phyloP scores from a whole-genome alignment of 2,329 filamentous ascomycete genomes.

The Golovinomyces cichoracearum region DNA sequence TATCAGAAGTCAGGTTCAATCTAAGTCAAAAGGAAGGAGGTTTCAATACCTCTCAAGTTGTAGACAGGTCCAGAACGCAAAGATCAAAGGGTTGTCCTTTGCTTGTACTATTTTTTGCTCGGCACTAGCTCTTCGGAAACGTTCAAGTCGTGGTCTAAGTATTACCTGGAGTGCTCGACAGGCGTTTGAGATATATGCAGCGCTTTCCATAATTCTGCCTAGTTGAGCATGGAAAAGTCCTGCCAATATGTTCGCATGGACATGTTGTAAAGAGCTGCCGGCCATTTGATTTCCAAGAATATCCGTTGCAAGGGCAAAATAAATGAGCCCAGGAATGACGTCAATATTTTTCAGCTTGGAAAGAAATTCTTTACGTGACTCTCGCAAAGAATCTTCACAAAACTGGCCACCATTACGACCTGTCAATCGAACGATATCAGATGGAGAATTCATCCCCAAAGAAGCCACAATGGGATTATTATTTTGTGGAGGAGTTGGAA shows the following conservation, averaged over 20 bases:
- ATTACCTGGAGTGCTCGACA: conserved; percentile 40
- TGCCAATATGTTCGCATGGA: conserved; percentile 62
- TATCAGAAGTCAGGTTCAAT: background rate
- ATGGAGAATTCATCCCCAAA: conserved; percentile 26
- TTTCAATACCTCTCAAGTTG: conserved; percentile 58
- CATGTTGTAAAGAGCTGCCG: conserved; percentile 57
- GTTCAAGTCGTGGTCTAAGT: conserved; percentile 32
- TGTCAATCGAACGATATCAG: conserved; percentile 21
- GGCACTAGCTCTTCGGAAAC: conserved; percentile 16
- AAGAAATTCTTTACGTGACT: conserved; percentile 5
- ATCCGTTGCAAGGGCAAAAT: conserved; percentile 64
- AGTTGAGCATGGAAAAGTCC: conserved; percentile 76
- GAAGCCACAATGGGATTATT: conserved; percentile 23
- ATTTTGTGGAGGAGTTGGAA: conserved; percentile 26
- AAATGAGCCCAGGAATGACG: conserved; percentile 65
- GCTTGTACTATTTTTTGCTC: conserved; percentile 3
- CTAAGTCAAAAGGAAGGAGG: background rate
- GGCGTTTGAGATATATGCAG: conserved; percentile 31
- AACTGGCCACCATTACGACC: conserved; percentile 23
- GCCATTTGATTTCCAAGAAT: conserved; percentile 64
- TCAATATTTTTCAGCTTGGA: conserved; percentile 39
- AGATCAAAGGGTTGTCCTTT: conserved; percentile 36
- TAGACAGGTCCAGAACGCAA: conserved; percentile 81
- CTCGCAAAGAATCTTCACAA: conserved; percentile 17
- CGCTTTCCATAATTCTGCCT: conserved; percentile 66